Percentiles rank a stretch among this genome's conserved stretches.
phyloP scores from a whole-genome alignment of 441 rosid genomes.

The Euphorbia celastroides region DNA sequence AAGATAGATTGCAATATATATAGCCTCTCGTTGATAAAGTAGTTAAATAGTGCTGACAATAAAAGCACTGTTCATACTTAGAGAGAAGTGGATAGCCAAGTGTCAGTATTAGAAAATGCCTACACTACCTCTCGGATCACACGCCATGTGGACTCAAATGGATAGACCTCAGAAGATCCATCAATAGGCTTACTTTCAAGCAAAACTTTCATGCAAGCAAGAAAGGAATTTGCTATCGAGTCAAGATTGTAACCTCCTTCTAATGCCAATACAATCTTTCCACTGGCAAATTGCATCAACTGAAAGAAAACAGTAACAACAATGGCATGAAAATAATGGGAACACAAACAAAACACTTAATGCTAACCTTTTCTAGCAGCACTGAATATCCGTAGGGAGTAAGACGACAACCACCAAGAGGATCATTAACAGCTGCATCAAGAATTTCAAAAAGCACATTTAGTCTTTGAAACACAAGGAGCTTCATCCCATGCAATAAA shows the following conservation, averaged over 20 bases:
- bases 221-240: constrained; percentile 74
- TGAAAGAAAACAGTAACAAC: constrained; percentile 21
- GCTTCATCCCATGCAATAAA: neutral
- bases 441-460: constrained; percentile 3
- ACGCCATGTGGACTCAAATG: constrained; percentile 85
- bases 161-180: constrained; percentile 60
- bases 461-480: neutral
- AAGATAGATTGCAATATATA: constrained; percentile 12
- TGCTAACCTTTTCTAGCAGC: constrained; percentile 73
- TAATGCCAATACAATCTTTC: constrained; percentile 78
- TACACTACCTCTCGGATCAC: constrained; percentile 64
- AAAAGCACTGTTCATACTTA: constrained; percentile 2
- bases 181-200: constrained; percentile 45
- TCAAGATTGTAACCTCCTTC: constrained; percentile 97
- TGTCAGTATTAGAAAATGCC: constrained; percentile 8
- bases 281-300: constrained; percentile 81
- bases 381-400: constrained; percentile 88
- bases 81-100: neutral
- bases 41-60: neutral
- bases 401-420: constrained; percentile 80
- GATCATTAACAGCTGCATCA: constrained; percentile 75
- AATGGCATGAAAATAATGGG: neutral
- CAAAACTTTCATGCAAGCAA: constrained; percentile 83
- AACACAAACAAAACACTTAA: neutral
- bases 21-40: neutral